phyloP scores from a whole-genome alignment of 2,329 filamentous ascomycete genomes.

The Exophiala xenobiotica region DNA sequence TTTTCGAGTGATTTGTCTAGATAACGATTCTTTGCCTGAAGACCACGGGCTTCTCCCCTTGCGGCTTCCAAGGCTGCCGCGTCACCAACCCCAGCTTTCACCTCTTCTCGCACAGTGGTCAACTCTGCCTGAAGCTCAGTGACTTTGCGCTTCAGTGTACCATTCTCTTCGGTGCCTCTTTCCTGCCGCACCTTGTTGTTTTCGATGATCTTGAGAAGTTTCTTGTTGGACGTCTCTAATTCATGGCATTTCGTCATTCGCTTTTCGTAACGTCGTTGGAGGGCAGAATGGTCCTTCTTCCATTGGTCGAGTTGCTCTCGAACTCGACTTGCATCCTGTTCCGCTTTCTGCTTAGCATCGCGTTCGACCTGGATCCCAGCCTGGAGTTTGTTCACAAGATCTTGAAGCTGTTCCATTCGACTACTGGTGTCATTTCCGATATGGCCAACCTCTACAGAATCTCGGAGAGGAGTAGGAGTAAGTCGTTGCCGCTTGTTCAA shows the following conservation, averaged over 20 bases:
- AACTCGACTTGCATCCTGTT: slow-evolving; percentile 33
- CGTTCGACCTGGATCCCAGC: slow-evolving; percentile 21
- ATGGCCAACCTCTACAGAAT: slow-evolving; percentile 32
- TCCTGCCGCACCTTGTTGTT: slow-evolving; percentile 37
- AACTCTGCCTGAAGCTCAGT: slow-evolving; percentile 40
- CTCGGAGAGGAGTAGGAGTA: slow-evolving; percentile 41
- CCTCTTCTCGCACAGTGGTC: slow-evolving; percentile 38
- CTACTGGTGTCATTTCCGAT: slow-evolving; percentile 20
- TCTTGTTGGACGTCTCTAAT: slow-evolving; percentile 37
- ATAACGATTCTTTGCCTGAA: slow-evolving; percentile 32
- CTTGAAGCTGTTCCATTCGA: slow-evolving; percentile 34
- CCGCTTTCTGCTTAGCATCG: slow-evolving; percentile 34
- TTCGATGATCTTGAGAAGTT: slow-evolving; percentile 30
- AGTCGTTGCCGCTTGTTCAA: slow-evolving; percentile 43
- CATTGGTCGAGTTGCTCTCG: slow-evolving; percentile 36
- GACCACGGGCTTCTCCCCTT: slow-evolving; percentile 37
- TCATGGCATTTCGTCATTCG: slow-evolving; percentile 39
- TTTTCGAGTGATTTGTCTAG: slow-evolving; percentile 42
- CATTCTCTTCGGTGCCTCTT: slow-evolving; percentile 39
- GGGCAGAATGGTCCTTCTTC: slow-evolving; percentile 35
- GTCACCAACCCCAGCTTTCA: slow-evolving; percentile 40
- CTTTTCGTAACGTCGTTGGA: slow-evolving; percentile 49
- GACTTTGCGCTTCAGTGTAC: slow-evolving; percentile 43
- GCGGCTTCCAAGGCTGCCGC: slow-evolving; percentile 42
- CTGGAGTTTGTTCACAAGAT: slow-evolving; percentile 29